These are phyloP conservation scores for Trametes cubensis DNA, from an alignment of 768 basidiomycete genomes.

Conservation along the genomic window DNA sequence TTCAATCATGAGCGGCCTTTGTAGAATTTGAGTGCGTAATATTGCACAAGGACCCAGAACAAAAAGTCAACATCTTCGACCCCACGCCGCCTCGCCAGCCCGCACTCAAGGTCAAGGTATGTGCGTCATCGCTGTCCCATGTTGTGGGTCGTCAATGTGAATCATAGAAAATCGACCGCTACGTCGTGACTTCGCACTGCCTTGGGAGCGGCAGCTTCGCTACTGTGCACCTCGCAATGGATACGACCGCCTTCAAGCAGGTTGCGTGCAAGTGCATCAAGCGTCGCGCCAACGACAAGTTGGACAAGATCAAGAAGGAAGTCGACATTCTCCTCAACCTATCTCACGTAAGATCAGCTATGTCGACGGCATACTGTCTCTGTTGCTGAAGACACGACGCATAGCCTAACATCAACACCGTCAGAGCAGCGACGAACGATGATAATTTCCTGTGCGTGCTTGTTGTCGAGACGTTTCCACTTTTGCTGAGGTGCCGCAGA, in stretches of 20 bases:
- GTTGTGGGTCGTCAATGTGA: background rate
- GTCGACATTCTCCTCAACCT: constrained; percentile 71
- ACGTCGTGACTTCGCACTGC: constrained; percentile 76
- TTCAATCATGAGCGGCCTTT: background rate
- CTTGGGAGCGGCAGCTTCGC: constrained; percentile 84
- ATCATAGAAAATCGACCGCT: constrained; percentile 61
- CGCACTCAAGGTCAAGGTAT: constrained; percentile 51
- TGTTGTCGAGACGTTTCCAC: background rate
- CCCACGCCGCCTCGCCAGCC: constrained; percentile 59
- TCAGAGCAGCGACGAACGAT: constrained; percentile 59
- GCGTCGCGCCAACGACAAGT: constrained; percentile 59
- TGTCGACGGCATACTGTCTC: background rate
- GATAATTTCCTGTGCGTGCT: constrained; percentile 29
- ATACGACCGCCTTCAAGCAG: constrained; percentile 63
- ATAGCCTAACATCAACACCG: constrained; percentile 81
- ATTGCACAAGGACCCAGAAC: constrained; percentile 52
- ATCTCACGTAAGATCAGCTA: constrained; percentile 57
- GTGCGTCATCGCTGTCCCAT: background rate
- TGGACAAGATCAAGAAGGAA: constrained; percentile 73
- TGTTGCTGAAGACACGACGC: background rate
- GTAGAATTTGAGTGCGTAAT: constrained; percentile 71
- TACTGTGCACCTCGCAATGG: constrained; percentile 77
- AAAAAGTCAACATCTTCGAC: constrained; percentile 61
- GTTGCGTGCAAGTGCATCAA: constrained; percentile 86
- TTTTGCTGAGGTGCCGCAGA: constrained; percentile 36